These are phyloP conservation scores for Rhodotorula glutinis DNA, from an alignment of 1,284 basidiomycete genomes.

Conservation along the genomic window DNA sequence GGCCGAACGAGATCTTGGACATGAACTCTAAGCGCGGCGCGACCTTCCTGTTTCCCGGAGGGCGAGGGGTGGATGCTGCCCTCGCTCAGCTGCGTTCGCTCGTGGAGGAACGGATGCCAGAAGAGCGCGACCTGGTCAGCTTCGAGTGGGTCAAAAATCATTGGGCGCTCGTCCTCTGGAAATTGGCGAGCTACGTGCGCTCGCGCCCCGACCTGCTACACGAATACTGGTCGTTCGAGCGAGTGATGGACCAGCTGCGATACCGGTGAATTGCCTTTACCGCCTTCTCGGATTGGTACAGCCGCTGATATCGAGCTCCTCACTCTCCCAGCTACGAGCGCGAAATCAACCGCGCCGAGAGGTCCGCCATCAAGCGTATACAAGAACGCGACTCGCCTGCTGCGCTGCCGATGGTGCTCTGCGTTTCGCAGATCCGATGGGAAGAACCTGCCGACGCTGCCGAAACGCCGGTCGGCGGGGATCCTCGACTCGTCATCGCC, in stretches of 20 bases:
- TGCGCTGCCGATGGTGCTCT: slow-evolving; percentile 73
- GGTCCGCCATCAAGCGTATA: slow-evolving; percentile 74
- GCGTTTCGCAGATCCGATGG: slow-evolving; percentile 69
- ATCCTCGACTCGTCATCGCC: slow-evolving; percentile 23
- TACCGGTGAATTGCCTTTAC: slow-evolving; percentile 63
- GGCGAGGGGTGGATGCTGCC: slow-evolving; percentile 21
- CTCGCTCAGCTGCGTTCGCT: slow-evolving; percentile 17
- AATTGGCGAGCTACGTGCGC: slow-evolving; percentile 75
- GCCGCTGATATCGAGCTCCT: neutral
- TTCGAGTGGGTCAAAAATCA: slow-evolving; percentile 86
- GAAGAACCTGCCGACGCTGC: slow-evolving; percentile 54
- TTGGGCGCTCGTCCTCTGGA: slow-evolving; percentile 89
- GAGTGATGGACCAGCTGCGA: slow-evolving; percentile 74
- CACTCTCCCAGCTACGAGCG: slow-evolving; percentile 72
- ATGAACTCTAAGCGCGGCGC: slow-evolving; percentile 26
- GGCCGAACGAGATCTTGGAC: slow-evolving; percentile 31
- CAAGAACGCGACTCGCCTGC: slow-evolving; percentile 71
- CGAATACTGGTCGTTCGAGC: slow-evolving; percentile 70
- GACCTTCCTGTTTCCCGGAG: slow-evolving; percentile 24
- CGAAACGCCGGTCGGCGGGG: slow-evolving; percentile 43
- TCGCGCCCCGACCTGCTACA: slow-evolving; percentile 64
- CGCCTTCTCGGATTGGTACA: accelerated
- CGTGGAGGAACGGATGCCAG: slow-evolving; percentile 53
- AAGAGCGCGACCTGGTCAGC: slow-evolving; percentile 55
- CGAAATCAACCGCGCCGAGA: slow-evolving; percentile 72